Evolutionary conservation across 345 rosid species (phyloP).

Genomic region (Salix koriyanagi): DNA sequence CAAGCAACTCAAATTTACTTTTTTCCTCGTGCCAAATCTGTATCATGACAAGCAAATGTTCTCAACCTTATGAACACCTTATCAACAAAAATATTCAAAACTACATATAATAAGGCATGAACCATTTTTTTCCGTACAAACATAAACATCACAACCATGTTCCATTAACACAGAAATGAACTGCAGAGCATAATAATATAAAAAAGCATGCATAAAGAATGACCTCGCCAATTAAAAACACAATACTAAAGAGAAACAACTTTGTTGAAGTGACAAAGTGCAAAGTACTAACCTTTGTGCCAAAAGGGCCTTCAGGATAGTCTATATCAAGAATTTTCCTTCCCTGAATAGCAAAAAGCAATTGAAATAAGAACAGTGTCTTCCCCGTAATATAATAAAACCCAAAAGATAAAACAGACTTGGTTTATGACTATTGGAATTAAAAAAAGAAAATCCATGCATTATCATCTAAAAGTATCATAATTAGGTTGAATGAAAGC

Average conservation of each 20-base stretch:
- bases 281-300: slow-evolving; percentile 67
- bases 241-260: not conserved
- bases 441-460: not conserved
- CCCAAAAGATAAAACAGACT: not conserved
- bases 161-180: not conserved
- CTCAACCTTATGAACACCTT: not conserved
- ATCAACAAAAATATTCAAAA: not conserved
- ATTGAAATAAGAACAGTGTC: not conserved
- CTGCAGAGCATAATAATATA: not conserved
- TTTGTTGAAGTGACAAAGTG: not conserved
- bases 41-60: not conserved
- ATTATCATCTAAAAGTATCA: not conserved
- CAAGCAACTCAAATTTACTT: not conserved
- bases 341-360: slow-evolving; percentile 44
- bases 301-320: slow-evolving; percentile 79
- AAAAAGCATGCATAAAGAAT: not conserved
- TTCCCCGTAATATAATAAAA: not conserved
- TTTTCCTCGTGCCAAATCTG: not conserved
- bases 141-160: not conserved
- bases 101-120: not conserved
- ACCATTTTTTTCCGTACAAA: not conserved
- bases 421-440: not conserved
- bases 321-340: slow-evolving; percentile 61
- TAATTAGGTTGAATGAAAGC: not conserved
- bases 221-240: not conserved